Conservation (phyloP, 2,329 filamentous ascomycete species). For the Arthrobotrys pseudoclavata region DNA sequence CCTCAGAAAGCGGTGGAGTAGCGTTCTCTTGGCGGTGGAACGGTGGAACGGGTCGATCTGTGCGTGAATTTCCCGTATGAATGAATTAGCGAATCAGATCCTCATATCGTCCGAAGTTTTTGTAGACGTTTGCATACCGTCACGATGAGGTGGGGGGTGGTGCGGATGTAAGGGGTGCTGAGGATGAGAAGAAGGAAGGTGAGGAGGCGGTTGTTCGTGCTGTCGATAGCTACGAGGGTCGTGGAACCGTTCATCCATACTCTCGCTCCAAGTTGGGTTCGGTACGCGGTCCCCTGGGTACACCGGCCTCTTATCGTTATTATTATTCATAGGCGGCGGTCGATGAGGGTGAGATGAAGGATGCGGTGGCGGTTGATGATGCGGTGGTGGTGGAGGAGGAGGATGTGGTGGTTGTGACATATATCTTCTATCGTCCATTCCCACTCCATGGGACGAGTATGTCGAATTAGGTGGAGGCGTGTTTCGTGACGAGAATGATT, state of each 20-base stretch:
- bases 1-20: constrained; percentile 54
- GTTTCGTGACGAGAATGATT: constrained; percentile 59
- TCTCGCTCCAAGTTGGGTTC: constrained; percentile 47
- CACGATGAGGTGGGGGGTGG: constrained; percentile 48
- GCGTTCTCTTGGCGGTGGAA: constrained; percentile 59
- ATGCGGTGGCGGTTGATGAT: constrained; percentile 52
- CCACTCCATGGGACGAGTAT: constrained; percentile 43
- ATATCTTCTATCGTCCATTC: constrained; percentile 58
- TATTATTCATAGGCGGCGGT: constrained; percentile 44
- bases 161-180: constrained; percentile 44
- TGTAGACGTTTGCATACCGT: constrained; percentile 48
- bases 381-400: constrained; percentile 59
- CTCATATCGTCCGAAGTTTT: constrained; percentile 20
- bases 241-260: constrained; percentile 51
- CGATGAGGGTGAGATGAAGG: constrained; percentile 34
- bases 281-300: constrained; percentile 57
- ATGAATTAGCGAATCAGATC: constrained; percentile 50
- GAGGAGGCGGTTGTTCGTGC: constrained; percentile 45
- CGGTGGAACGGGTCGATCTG: constrained; percentile 57
- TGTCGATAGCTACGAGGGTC: constrained; percentile 50
- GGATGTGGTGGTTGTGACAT: constrained; percentile 57
- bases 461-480: constrained; percentile 54
- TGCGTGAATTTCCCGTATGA: constrained; percentile 39
- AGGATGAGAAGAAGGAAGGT: constrained; percentile 6
- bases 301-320: constrained; percentile 44